Evolutionary conservation across 2,329 filamentous ascomycete genomes (phyloP), one percentile per base, ranked within the genome.

Genomic region (Arthrinium phaeospermum): DNA sequence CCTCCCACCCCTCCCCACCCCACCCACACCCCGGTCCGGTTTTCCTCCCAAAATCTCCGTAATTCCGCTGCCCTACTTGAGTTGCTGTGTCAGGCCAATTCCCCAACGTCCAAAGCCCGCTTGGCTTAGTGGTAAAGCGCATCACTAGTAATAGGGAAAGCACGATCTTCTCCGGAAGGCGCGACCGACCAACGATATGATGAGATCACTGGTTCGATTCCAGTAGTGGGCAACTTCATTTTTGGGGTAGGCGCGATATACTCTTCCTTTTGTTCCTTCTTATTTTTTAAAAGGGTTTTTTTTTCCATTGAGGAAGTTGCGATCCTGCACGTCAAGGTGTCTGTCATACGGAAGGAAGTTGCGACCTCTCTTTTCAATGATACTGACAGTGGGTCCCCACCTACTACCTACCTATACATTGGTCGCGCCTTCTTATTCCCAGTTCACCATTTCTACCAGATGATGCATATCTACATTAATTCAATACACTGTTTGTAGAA

Each of bases 101-200:
- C 13, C 0, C 13, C 57, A 64, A 68, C 6, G 14, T 27, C 27
- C n/a, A 19, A 41, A 57, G 68, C 68, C 68, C 68, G 68, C 68
- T 70, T 70, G 68, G 68, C 68, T 70, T 57, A 70, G 68, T 70
- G 68, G 68, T 70, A 70, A 57, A 70, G 68, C 68, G 68, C 37
- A 57, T 70, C 47, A 70, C 68, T 70, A 70, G 68, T 70, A 70
- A 45, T 24, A 7, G n/a, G 22, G 30, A 46, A 19, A 46, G 19
- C 45, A 46, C 45, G 19, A 19, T 16, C 22, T 46, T 19, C 16
- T 19, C 41, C 27, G 27, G 27, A 30, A 24, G 22, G 12, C 22
- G 2, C 47, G 27, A 30, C 7, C 22, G 7, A n/a, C 2, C 22
- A 49, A 49, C 24, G 47, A 49, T 7, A 68, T 69, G 67, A 69